Evolutionary conservation across 2,329 filamentous ascomycete genomes (phyloP).

Genomic region (Colletotrichum ledebouriae): DNA sequence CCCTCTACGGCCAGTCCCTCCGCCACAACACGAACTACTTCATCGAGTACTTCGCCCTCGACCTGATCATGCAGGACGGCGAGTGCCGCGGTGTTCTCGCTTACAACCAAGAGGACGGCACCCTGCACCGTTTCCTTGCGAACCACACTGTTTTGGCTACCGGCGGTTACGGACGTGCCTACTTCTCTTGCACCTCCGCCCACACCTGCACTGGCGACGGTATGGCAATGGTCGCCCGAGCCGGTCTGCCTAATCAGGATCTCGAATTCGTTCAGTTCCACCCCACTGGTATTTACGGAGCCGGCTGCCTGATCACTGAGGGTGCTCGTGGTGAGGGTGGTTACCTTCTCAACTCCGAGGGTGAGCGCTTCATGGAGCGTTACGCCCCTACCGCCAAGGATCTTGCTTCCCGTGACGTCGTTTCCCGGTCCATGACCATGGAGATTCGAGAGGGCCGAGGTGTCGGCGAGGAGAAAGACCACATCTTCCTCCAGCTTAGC

Average conservation of each 20-base stretch:
- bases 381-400: constrained; percentile 99
- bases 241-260: constrained; percentile 98
- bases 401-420: constrained; percentile 94
- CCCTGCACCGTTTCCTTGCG: constrained; percentile 94
- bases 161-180: constrained; percentile 96
- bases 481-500: constrained; percentile 98
- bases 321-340: constrained; percentile 98
- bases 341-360: constrained; percentile 96
- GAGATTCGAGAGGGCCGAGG: constrained; percentile 98
- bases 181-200: constrained; percentile 98
- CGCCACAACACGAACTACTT: constrained; percentile 99
- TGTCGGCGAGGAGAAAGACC: constrained; percentile 96
- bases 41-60: constrained; percentile 98
- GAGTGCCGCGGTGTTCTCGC: constrained; percentile 96
- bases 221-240: constrained; percentile 99
- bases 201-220: constrained; percentile 99
- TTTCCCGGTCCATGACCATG: constrained; percentile 97
- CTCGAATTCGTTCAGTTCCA: constrained; percentile 99
- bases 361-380: constrained; percentile 99
- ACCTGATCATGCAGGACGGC: constrained; percentile 97
- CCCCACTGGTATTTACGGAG: constrained; percentile 98
- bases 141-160: constrained; percentile 98
- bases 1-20: constrained; percentile 96
- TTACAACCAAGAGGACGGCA: constrained; percentile 99
- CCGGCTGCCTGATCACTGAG: constrained; percentile 97